phyloP scores from a whole-genome alignment of 345 rosid genomes.

The Boechera stricta region DNA sequence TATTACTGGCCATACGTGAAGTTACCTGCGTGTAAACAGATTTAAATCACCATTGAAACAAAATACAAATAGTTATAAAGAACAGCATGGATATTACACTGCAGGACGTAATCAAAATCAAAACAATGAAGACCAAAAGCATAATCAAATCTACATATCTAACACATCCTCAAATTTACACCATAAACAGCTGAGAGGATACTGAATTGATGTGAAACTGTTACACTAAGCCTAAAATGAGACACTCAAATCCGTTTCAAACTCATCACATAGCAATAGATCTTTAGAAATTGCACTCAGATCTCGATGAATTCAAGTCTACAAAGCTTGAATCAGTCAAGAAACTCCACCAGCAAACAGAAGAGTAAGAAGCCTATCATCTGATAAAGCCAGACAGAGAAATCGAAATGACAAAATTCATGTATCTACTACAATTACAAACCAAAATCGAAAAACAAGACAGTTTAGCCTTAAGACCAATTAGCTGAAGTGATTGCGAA shows the following conservation, averaged over 20 bases:
- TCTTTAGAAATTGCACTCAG: neutral
- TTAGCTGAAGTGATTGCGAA: neutral
- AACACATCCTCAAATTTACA: neutral
- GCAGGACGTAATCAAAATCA: neutral
- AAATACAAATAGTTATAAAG: neutral
- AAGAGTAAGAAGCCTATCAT: neutral
- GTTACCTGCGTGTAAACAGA: constrained; percentile 25
- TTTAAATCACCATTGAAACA: constrained; percentile 11
- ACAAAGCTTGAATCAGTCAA: constrained; percentile 9
- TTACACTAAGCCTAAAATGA: constrained; percentile 10
- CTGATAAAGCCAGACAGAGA: neutral
- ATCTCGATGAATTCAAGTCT: constrained; percentile 13
- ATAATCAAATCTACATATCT: neutral
- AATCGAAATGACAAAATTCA: neutral
- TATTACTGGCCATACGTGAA: constrained; percentile 65
- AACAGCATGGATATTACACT: neutral
- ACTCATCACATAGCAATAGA: constrained; percentile 11
- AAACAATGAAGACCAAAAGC: constrained; percentile 16
- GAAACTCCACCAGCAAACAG: constrained; percentile 13
- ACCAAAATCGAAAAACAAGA: neutral
- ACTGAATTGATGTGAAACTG: neutral
- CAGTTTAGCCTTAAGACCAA: neutral
- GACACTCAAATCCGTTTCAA: constrained; percentile 9
- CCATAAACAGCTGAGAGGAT: neutral
- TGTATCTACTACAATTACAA: constrained; percentile 12